Base-by-base conservation (phyloP, 2,329 filamentous ascomycete genomes). In the Colletotrichum paranaense region DNA sequence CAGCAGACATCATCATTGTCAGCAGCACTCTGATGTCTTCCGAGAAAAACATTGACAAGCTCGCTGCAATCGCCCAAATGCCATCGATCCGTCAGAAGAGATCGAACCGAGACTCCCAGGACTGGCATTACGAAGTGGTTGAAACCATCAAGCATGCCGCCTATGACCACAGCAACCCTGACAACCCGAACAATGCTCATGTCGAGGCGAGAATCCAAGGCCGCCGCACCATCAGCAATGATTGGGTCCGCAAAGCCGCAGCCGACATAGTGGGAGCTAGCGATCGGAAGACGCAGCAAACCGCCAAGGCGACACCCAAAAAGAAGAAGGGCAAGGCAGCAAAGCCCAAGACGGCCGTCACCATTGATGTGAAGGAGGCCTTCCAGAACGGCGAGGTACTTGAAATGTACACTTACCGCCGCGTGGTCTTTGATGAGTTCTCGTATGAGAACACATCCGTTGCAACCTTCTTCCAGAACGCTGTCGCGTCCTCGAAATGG, bases 351-450 rank as follows among this genome's bases (percentile, higher is more conserved):
- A 53, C 30, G n/a, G 30, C 24, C 6, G 9, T 49, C 6, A 22
- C 26, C 22, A 32, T 53, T 6, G 63, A 68, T 22, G 9, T 68
- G 11, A 26, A 38, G 12, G 26, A 42, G n/a, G 28, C 74, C 52
- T 77, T 67, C 57, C 76, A 76, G 26, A 38, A 67, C 0, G 73
- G 67, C 14, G 73, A 75, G 7, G 67, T 82, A 2, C 75, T 86
- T 0, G 83, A 86, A 71, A 77, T 78, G 52, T 85, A 81, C 72
- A 82, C 78, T 42, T 86, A 79, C 42, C 73, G 80, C 22, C 80
- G 84, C 4, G 76, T 86, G 12, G 78, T 87, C 11, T 82, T 82
- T 75, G 85, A 87, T 68, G 85, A 87, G 72, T 85, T 83, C 74
- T 84, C 85, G 0, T 86, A 86, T 68, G 76, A 80, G 49, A 80